Conservation (phyloP, 1,284 basidiomycete genomes). For the Tilletia caries region DNA sequence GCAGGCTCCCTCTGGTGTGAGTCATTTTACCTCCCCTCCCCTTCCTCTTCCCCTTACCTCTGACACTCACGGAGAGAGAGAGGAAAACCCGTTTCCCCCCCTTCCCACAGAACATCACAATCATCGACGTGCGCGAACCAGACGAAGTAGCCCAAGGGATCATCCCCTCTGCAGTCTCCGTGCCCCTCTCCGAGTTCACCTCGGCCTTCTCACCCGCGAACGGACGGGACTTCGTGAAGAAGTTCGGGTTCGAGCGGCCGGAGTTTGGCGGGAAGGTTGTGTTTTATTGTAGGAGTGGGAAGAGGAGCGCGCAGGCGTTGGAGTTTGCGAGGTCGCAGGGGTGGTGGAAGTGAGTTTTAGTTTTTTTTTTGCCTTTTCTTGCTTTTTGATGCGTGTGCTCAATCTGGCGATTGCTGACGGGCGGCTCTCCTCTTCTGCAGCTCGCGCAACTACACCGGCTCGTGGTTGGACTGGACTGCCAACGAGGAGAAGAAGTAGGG, state of each 20-base stretch:
- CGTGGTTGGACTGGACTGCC: constrained; percentile 35
- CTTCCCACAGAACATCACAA: constrained; percentile 23
- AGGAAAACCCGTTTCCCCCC: background rate
- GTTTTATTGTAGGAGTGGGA: constrained; percentile 92
- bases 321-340: constrained; percentile 81
- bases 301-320: constrained; percentile 74
- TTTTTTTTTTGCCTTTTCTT: background rate
- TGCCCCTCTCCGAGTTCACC: constrained; percentile 78
- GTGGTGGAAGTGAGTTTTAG: constrained; percentile 68
- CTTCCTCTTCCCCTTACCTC: constrained; percentile 67
- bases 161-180: constrained; percentile 90
- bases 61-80: too few relatives aligned
- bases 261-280: constrained; percentile 70
- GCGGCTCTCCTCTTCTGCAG: background rate
- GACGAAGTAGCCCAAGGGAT: constrained; percentile 89
- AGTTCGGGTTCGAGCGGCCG: constrained; percentile 84
- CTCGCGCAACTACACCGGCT: constrained; percentile 26
- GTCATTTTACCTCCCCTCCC: constrained; percentile 44
- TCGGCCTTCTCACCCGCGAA: constrained; percentile 67
- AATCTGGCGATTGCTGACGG: too few relatives aligned
- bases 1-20: constrained; percentile 72
- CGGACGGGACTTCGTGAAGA: constrained; percentile 53
- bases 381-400: background rate
- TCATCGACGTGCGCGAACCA: constrained; percentile 78
- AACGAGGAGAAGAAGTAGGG: constrained; percentile 19